Conservation (phyloP, 1,284 basidiomycete genomes). For the Apiotrichum akiyoshidainum region DNA sequence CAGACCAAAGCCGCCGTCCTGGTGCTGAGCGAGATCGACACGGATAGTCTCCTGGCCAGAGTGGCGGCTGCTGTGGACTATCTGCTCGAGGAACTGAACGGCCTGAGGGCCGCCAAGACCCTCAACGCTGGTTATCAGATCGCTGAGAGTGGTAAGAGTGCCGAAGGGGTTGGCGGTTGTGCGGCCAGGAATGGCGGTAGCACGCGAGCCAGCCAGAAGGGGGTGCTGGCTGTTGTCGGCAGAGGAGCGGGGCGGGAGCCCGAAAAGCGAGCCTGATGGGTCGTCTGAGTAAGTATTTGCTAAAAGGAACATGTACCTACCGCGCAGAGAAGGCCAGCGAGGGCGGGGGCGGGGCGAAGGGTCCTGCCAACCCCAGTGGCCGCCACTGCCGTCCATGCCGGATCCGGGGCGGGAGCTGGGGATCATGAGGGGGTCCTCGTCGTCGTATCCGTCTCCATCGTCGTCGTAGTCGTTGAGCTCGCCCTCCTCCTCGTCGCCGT, state of each 20-base stretch:
- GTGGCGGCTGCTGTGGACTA: constrained; percentile 49
- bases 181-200: constrained; percentile 39
- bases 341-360: not conserved
- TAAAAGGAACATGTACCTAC: not conserved
- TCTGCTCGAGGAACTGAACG: constrained; percentile 76
- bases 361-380: constrained; percentile 38
- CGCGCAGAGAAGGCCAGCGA: not conserved
- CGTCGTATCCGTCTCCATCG: constrained; percentile 21
- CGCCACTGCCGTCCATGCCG: constrained; percentile 10
- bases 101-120: constrained; percentile 77
- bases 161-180: constrained; percentile 53
- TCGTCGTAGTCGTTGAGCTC: constrained; percentile 41
- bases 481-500: constrained; percentile 51
- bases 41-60: constrained; percentile 30
- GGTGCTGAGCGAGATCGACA: constrained; percentile 35
- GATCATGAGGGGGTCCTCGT: constrained; percentile 2
- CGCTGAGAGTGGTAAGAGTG: constrained; percentile 55
- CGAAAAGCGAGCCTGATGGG: constrained; percentile 23
- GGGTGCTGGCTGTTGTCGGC: constrained; percentile 72
- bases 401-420: constrained; percentile 2
- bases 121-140: constrained; percentile 74
- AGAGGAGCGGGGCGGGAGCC: constrained; percentile 13
- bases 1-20: constrained; percentile 32
- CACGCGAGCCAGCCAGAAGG: constrained; percentile 57
- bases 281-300: constrained; percentile 9